phyloP scores from a whole-genome alignment of 768 basidiomycete genomes.

The Tylopilus balloui region DNA sequence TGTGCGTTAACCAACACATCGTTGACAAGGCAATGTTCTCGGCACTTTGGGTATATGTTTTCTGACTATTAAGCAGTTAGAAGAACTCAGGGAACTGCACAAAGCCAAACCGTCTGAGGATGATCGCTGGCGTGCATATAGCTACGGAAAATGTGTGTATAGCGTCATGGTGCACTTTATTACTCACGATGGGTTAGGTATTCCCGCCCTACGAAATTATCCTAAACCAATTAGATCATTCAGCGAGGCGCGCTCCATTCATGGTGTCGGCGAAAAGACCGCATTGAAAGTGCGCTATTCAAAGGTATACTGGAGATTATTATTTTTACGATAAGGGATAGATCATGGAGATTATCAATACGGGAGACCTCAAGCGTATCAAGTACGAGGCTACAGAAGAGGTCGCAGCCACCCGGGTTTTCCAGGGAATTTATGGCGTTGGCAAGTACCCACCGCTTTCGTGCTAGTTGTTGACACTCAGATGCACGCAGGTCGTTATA shows the following conservation, averaged over 20 bases:
- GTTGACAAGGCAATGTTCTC: constrained; percentile 55
- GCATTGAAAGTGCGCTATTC: constrained; percentile 55
- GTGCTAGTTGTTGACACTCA: neutral
- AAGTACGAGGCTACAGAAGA: constrained; percentile 64
- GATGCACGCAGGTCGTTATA: constrained; percentile 47
- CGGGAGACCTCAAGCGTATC: constrained; percentile 68
- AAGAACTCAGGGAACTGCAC: constrained; percentile 63
- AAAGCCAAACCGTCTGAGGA: constrained; percentile 54
- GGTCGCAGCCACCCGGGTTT: constrained; percentile 49
- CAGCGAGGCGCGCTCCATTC: constrained; percentile 55
- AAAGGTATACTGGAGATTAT: no score
- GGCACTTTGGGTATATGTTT: neutral
- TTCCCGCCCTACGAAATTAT: constrained; percentile 52
- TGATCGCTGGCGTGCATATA: constrained; percentile 63
- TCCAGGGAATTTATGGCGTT: constrained; percentile 84
- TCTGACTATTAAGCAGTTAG: constrained; percentile 41
- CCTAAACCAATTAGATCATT: constrained; percentile 54
- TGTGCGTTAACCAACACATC: constrained; percentile 65
- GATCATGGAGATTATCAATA: constrained; percentile 80
- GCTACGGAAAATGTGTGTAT: constrained; percentile 60
- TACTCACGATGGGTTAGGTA: constrained; percentile 39
- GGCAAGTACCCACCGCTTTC: constrained; percentile 43
- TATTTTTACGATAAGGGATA: constrained; percentile 25
- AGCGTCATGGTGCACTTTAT: neutral
- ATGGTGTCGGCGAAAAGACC: constrained; percentile 69